A percentile compares a stretch with the other conserved stretches of the same genome.
These are phyloP conservation scores for Ceratobasidium sp. DNA, from an alignment of 1,284 basidiomycete genomes.

Conservation along the genomic window DNA sequence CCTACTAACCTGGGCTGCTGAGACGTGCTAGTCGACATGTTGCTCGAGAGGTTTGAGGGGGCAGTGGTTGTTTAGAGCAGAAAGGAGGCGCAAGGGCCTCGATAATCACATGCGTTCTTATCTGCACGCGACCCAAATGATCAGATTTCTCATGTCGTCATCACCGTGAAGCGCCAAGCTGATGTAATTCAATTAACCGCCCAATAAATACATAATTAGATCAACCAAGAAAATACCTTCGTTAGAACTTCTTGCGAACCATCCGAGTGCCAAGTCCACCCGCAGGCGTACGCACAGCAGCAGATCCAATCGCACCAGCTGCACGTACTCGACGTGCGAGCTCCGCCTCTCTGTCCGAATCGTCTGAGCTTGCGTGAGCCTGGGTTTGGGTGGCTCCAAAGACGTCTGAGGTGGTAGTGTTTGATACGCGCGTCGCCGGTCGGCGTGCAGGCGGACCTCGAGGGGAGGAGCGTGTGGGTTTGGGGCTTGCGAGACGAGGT, in stretches of 20 bases:
- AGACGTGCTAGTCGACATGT: conserved; percentile 12
- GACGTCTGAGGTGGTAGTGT: conserved; percentile 10
- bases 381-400: conserved; percentile 32
- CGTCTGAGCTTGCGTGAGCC: conserved; percentile 37
- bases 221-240: neutral
- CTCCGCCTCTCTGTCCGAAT: conserved; percentile 36
- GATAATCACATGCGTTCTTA: conserved; percentile 22
- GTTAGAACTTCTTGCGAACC: conserved; percentile 35
- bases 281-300: conserved; percentile 37
- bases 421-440: neutral
- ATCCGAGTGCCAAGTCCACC: conserved; percentile 29
- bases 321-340: conserved; percentile 30
- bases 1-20: conserved; percentile 18
- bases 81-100: neutral
- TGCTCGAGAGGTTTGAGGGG: conserved; percentile 11
- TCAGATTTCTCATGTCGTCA: conserved; percentile 2
- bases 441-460: neutral
- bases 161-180: neutral
- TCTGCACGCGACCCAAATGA: neutral
- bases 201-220: neutral
- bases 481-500: conserved; percentile 3
- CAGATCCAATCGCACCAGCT: conserved; percentile 33
- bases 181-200: neutral
- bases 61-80: neutral
- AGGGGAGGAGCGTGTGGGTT: conserved; percentile 9